Conservation (phyloP, 768 basidiomycete genomes). For the Mycena galericulata region DNA sequence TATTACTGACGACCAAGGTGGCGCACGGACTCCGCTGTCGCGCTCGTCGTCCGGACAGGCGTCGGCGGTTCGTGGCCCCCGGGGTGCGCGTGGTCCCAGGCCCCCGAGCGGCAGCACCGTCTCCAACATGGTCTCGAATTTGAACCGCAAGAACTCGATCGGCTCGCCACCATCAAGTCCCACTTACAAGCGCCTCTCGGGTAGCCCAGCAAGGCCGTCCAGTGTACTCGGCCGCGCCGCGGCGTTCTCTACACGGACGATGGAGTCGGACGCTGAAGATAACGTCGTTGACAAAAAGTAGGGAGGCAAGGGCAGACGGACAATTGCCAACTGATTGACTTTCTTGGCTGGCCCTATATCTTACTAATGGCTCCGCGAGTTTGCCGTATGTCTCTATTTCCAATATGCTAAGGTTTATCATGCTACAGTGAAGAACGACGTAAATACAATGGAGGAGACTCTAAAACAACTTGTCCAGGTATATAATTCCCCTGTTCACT, state of each 20-base stretch:
- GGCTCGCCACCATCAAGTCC: conserved; percentile 54
- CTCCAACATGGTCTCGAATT: conserved; percentile 65
- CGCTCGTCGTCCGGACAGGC: conserved; percentile 40
- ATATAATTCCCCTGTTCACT: not conserved
- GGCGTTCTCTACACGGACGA: conserved; percentile 77
- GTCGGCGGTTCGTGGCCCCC: conserved; percentile 52
- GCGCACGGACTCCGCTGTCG: conserved; percentile 33
- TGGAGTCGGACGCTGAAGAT: conserved; percentile 89
- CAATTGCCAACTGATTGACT: not conserved
- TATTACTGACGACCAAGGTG: conserved; percentile 35
- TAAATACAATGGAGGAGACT: too few species aligned
- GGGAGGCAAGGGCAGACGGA: not conserved
- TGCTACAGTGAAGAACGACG: not conserved
- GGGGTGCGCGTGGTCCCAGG: conserved; percentile 62
- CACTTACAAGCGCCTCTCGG: conserved; percentile 60
- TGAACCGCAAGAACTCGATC: conserved; percentile 63
- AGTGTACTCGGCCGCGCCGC: conserved; percentile 63
- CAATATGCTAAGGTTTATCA: conserved; percentile 24
- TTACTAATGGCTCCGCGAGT: conserved; percentile 18
- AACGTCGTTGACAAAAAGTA: conserved; percentile 63
- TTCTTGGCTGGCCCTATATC: conserved; percentile 5
- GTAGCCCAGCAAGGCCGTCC: conserved; percentile 57
- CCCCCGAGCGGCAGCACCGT: conserved; percentile 57
- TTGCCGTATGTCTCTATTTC: conserved; percentile 19
- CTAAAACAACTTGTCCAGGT: not conserved